phyloP scores from a whole-genome alignment of 2,329 filamentous ascomycete species.

The Dactylellina sp. region DNA sequence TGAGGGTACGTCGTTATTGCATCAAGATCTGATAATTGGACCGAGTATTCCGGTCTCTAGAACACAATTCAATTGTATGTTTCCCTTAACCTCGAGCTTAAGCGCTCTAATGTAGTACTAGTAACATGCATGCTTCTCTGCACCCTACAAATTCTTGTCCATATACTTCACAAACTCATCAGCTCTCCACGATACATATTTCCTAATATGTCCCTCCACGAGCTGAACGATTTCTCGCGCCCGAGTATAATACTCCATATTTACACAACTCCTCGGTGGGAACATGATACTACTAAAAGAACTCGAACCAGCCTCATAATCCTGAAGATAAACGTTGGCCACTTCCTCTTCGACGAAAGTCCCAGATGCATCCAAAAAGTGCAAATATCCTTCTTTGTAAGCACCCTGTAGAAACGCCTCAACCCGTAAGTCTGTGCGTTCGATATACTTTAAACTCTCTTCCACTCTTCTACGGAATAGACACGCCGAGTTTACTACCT shows the following conservation, averaged over 20 bases:
- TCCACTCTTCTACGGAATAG: slow-evolving; percentile 45
- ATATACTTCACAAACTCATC: slow-evolving; percentile 41
- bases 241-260: slow-evolving; percentile 30
- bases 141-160: slow-evolving; percentile 13
- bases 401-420: slow-evolving; percentile 37
- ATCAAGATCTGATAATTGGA: too few relatives aligned
- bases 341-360: background rate
- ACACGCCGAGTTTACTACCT: slow-evolving; percentile 22
- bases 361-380: slow-evolving; percentile 10
- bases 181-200: slow-evolving; percentile 20
- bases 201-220: slow-evolving; percentile 16
- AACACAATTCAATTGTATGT: too few relatives aligned
- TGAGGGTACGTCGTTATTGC: too few relatives aligned
- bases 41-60: too few relatives aligned
- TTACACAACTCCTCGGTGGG: slow-evolving; percentile 29
- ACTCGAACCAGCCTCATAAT: background rate
- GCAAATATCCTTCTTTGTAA: slow-evolving; percentile 40
- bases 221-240: slow-evolving; percentile 21
- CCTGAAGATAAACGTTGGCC: background rate
- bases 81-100: too few relatives aligned
- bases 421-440: slow-evolving; percentile 28
- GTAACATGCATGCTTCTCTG: background rate
- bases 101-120: too few relatives aligned
- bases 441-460: slow-evolving; percentile 34
- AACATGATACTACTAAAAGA: slow-evolving; percentile 12